Evolutionary conservation across 2,329 filamentous ascomycete genomes (phyloP), one percentile per base, ranked within the genome.

Genomic region (Fusarium setosum): DNA sequence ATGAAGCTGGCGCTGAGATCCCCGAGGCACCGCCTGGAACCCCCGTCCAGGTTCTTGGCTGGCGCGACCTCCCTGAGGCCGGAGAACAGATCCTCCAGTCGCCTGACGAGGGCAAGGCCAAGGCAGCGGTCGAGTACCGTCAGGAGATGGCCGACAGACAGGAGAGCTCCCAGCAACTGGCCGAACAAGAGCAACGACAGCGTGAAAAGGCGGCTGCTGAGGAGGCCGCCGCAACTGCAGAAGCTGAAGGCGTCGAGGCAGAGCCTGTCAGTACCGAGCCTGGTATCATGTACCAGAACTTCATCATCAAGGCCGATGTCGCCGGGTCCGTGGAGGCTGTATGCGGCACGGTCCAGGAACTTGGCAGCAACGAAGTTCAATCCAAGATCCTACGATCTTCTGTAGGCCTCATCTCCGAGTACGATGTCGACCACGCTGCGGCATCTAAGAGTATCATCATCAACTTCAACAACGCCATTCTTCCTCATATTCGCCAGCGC

Each of bases 321-420:
- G 92, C 91, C 62, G 96, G 96, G 34, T 98, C 95, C 0, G 94
- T 94, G 1, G 96, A 99, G 81, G 96, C 96, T 3, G 91, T 98
- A 4, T 84, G 90, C 61, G 90, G 92, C 47, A 90, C 91, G 9
- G 85, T 99, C 59, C 82, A 89, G 61, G 88, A 90, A 59, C 84
- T 97, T 64, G 94, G 94, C 65, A 97, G 91, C 79, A 89, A 93
- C 70, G 93, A 98, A 75, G 90, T 97, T 35, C 87, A 84, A 29
- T 87, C 94, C 13, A 88, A 89, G 56, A 84, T 99, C 59, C 86
- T 99, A 32, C 89, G 91, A 20, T 90, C 91, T 4, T 88, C 86
- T 3, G 91, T 96, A 2, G 96, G 96, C 2, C 84, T 89, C 21
- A 85, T 98, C 38, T 88, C 86, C 31, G 93, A 97, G 79, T 96